Conservation (phyloP, 306 rosid genomes). For the Inga leiocalycina region DNA sequence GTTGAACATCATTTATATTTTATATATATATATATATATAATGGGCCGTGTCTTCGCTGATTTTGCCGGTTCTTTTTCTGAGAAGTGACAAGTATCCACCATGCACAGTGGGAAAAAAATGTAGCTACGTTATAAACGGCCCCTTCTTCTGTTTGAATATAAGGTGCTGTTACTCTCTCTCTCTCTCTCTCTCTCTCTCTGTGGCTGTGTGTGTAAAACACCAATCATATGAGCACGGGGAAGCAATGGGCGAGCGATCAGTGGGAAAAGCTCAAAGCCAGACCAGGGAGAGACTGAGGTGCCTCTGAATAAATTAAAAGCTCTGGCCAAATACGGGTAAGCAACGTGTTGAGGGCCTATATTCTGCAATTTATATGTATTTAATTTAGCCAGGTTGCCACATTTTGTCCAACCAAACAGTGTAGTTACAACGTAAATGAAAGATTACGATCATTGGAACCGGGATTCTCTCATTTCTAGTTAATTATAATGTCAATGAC, state of each 20-base stretch:
- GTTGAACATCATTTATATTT: not conserved
- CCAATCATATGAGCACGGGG: not conserved
- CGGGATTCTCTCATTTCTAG: constrained; percentile 12
- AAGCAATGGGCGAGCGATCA: constrained; percentile 21
- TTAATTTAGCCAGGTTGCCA: not conserved
- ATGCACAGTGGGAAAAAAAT: constrained; percentile 18
- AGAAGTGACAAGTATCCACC: not conserved
- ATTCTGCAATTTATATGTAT: not conserved
- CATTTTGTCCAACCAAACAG: constrained; percentile 34
- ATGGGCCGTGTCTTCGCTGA: constrained; percentile 13
- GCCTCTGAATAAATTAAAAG: constrained; percentile 7
- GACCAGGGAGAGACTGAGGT: not conserved
- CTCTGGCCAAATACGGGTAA: constrained; percentile 22
- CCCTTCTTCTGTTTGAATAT: not conserved
- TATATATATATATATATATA: no score
- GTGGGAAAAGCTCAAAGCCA: not conserved
- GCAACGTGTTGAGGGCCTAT: not conserved
- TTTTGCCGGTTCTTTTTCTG: constrained; percentile 34
- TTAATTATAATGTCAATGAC: constrained; percentile 11
- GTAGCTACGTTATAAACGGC: not conserved
- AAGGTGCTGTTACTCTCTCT: not conserved
- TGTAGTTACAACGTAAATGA: not conserved
- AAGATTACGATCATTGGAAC: constrained; percentile 14
- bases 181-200: not conserved
- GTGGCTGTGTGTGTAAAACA: no score